Evolutionary conservation across 2,329 filamentous ascomycete genomes (phyloP).

Genomic region (Byssothecium circinans): DNA sequence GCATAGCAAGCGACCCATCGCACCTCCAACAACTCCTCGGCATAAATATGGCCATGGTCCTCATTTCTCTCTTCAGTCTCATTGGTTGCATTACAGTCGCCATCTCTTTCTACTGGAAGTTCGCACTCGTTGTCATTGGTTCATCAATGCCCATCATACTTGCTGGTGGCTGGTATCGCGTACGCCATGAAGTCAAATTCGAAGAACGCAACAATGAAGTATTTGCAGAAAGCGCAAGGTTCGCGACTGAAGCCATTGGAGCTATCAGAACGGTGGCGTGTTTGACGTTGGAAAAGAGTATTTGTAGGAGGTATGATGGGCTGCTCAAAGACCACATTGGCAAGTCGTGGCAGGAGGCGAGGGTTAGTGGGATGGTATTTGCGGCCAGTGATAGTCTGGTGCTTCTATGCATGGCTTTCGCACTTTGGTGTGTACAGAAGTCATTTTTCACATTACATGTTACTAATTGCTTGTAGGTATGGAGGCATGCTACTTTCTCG

Average conservation of each 20-base stretch:
- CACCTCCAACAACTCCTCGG: slow-evolving; percentile 30
- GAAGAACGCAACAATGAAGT: slow-evolving; percentile 64
- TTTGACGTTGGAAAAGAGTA: slow-evolving; percentile 80
- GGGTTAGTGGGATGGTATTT: slow-evolving; percentile 40
- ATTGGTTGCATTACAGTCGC: slow-evolving; percentile 69
- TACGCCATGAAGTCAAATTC: slow-evolving; percentile 53
- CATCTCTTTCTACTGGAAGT: slow-evolving; percentile 78
- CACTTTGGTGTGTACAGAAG: slow-evolving; percentile 28
- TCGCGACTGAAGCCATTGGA: slow-evolving; percentile 88
- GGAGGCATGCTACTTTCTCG: slow-evolving; percentile 24
- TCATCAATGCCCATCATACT: slow-evolving; percentile 68
- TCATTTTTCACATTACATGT: slow-evolving; percentile 4
- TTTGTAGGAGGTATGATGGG: slow-evolving; percentile 69
- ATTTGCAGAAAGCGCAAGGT: slow-evolving; percentile 77
- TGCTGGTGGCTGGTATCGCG: slow-evolving; percentile 75
- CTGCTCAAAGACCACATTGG: slow-evolving; percentile 70
- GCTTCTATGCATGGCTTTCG: slow-evolving; percentile 50
- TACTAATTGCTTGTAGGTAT: slow-evolving; percentile 19
- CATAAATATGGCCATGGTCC: slow-evolving; percentile 67
- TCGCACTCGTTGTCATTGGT: slow-evolving; percentile 75
- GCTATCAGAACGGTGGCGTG: slow-evolving; percentile 93
- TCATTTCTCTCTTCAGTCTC: slow-evolving; percentile 78
- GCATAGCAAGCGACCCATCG: slow-evolving; percentile 46
- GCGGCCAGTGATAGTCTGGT: slow-evolving; percentile 60
- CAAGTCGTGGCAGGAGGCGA: slow-evolving; percentile 68